A percentile compares a stretch with the other conserved stretches of the same genome.
phyloP scores from a whole-genome alignment of 352 stramenopile genomes.

The Plasmopara halstedii region DNA sequence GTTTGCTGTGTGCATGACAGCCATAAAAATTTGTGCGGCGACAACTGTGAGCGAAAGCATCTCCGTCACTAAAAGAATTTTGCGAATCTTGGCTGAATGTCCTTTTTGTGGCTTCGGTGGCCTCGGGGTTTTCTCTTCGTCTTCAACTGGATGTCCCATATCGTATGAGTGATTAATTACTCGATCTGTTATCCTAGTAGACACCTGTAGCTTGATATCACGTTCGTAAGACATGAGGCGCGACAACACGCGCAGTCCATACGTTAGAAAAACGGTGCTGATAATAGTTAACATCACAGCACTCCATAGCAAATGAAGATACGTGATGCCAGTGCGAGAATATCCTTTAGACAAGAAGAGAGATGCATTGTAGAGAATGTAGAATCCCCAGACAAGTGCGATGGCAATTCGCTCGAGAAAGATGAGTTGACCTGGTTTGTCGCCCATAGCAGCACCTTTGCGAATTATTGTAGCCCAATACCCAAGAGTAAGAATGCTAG shows the following conservation, averaged over 20 bases:
- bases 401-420: constrained; percentile 25
- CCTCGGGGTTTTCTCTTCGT: constrained; percentile 19
- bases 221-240: constrained; percentile 24
- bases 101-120: constrained; percentile 12
- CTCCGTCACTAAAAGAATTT: constrained; percentile 24
- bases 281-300: constrained; percentile 31
- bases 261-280: constrained; percentile 30
- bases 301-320: constrained; percentile 26
- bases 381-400: constrained; percentile 27
- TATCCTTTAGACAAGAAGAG: constrained; percentile 37
- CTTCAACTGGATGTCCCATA: constrained; percentile 20
- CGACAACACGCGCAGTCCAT: constrained; percentile 23
- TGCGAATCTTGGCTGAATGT: constrained; percentile 27
- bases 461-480: constrained; percentile 39
- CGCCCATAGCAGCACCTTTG: constrained; percentile 13
- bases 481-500: constrained; percentile 26
- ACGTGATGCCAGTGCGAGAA: constrained; percentile 18
- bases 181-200: constrained; percentile 16
- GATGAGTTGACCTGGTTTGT: constrained; percentile 15
- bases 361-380: constrained; percentile 26
- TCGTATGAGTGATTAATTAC: constrained; percentile 28
- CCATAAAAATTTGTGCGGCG: constrained; percentile 41
- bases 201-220: constrained; percentile 16
- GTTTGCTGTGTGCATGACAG: constrained; percentile 18
- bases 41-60: constrained; percentile 22